These are phyloP conservation scores for Neoboletus brunneissimus DNA, from an alignment of 768 basidiomycete genomes.

Conservation along the genomic window DNA sequence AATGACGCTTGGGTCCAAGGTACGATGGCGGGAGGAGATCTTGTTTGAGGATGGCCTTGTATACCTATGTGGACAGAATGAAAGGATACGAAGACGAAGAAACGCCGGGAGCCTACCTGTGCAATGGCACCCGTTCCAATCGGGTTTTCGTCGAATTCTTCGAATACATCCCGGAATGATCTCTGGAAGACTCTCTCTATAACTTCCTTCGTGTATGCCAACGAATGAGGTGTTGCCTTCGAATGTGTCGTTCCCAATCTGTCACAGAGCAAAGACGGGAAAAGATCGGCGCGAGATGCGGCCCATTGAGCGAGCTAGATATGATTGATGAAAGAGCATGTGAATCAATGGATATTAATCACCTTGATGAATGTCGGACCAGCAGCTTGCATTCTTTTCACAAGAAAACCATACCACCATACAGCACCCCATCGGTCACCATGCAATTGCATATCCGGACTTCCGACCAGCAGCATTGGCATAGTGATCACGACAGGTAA, in stretches of 20 bases:
- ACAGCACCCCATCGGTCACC: constrained; percentile 90
- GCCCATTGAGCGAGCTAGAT: constrained; percentile 95
- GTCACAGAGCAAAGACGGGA: constrained; percentile 83
- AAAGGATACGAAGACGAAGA: background rate
- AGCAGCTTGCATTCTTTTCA: constrained; percentile 86
- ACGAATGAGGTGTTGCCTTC: constrained; percentile 74
- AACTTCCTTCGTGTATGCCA: constrained; percentile 74
- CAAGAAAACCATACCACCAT: constrained; percentile 96
- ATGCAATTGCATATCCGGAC: constrained; percentile 48
- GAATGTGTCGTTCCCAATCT: constrained; percentile 87
- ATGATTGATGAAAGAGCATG: constrained; percentile 7
- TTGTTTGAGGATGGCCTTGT: constrained; percentile 79
- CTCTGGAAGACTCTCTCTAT: constrained; percentile 82
- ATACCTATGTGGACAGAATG: constrained; percentile 53
- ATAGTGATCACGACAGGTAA: constrained; percentile 79
- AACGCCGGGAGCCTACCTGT: constrained; percentile 45
- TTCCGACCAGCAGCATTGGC: constrained; percentile 79
- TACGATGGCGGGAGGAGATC: constrained; percentile 86
- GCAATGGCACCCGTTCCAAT: constrained; percentile 99
- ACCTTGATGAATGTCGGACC: constrained; percentile 98
- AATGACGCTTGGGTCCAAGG: constrained; percentile 66
- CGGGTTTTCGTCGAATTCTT: constrained; percentile 79
- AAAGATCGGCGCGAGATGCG: constrained; percentile 90
- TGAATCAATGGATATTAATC: constrained; percentile 14
- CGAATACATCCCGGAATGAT: constrained; percentile 86